Evolutionary conservation across 345 rosid species (phyloP), one percentile per base, ranked within the genome.

Genomic region (Lepidium aucheri): DNA sequence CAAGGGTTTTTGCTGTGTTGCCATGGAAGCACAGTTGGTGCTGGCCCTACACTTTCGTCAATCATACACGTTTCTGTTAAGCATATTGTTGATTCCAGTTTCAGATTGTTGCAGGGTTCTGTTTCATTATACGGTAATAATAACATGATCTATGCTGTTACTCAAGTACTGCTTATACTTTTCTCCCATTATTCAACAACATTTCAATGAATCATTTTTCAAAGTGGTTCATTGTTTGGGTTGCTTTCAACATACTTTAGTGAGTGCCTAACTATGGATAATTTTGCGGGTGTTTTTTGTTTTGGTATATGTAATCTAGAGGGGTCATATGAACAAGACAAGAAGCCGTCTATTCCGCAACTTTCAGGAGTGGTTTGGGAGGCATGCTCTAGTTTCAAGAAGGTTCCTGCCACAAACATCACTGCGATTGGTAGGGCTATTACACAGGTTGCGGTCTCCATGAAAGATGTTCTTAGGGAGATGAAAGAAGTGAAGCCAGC

Each of bases 381-480:
- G 63, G 84, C 92, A 6, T 94, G 99, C 43, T 69, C 86, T 44
- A 74, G 86, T 70, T 86, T 93, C 42, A 85, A 90, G 82, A 94
- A 90, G 81, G 77, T 82, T 60, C 92, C 97, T 45, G 67, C 86
- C 9, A 77, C 97, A 59, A 88, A 93, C 72, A 80, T 88, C 33
- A 81, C 71, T 7, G 96, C 92, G 3, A 79, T 93, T 52, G 96
- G 97, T 14, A 87, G 97, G 33, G 89, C 82, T 53, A 85, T 94
- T 78, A 84, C 95, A 2, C 86, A 85, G 70, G 85, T 90, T 70
- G 97, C 95, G 5, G 90, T 88, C 60, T 85, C 95, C 6, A 74
- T 90, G 79, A 90, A 88, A 78, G 97, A 94, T 79, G 99, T 88
- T 72, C 83, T 94, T 63, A 86, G 96, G 18, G 97, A 94, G 85